A percentile compares a stretch with the other conserved stretches of the same genome.
phyloP scores from a whole-genome alignment of 352 stramenopile genomes.

The Thalassiosira allenii region DNA sequence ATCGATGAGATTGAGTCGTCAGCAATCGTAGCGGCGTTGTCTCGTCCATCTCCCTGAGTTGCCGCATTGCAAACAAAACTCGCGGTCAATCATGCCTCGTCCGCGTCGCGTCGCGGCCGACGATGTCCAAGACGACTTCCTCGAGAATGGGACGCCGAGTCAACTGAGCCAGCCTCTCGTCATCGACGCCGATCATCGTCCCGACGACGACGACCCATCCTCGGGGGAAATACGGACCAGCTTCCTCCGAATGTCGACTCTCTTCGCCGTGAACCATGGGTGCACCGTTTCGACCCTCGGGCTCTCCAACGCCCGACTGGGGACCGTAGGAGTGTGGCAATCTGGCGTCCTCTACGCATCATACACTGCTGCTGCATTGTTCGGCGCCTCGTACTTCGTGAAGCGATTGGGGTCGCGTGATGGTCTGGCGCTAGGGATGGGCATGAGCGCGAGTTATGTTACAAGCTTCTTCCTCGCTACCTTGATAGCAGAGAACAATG shows the following conservation, averaged over 20 bases:
- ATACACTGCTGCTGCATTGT: slow-evolving; percentile 75
- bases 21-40: too few species aligned
- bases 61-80: too few species aligned
- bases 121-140: too few species aligned
- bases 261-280: slow-evolving; percentile 79
- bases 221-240: slow-evolving; percentile 13
- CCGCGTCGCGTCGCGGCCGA: too few species aligned
- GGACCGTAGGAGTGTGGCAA: slow-evolving; percentile 53
- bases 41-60: too few species aligned
- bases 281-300: slow-evolving; percentile 64
- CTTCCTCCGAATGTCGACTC: slow-evolving; percentile 68
- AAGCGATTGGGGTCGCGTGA: slow-evolving; percentile 64
- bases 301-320: slow-evolving; percentile 66
- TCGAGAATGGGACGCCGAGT: too few species aligned
- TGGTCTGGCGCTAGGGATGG: slow-evolving; percentile 69
- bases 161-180: not conserved
- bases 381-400: slow-evolving; percentile 70
- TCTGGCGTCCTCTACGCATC: slow-evolving; percentile 67
- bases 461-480: slow-evolving; percentile 18
- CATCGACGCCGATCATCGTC: not conserved
- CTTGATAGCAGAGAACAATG: not conserved
- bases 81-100: too few species aligned
- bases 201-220: not conserved
- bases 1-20: too few species aligned
- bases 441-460: slow-evolving; percentile 70